Conservation (phyloP, 306 rosid species). For the Ochetophila trinervis region DNA sequence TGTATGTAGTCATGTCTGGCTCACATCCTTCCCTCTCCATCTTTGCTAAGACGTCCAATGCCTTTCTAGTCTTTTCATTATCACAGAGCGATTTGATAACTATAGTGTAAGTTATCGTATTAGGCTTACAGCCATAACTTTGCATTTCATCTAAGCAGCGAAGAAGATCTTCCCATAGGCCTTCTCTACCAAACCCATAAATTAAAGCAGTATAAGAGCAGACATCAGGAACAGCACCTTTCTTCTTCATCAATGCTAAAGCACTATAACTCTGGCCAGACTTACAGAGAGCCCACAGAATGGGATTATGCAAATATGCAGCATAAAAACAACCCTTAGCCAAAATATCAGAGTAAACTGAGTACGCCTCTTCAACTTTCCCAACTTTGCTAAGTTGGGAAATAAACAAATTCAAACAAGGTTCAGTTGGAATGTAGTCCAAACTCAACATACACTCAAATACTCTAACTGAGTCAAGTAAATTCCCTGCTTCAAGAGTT, state of each 20-base stretch:
- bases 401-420: constrained; percentile 27
- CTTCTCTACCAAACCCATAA: no score
- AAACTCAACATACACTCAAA: constrained; percentile 37
- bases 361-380: constrained; percentile 29
- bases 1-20: constrained; percentile 44
- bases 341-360: constrained; percentile 20
- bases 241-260: constrained; percentile 43
- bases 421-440: no score
- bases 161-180: no score
- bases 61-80: constrained; percentile 32
- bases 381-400: constrained; percentile 32
- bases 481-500: constrained; percentile 21
- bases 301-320: constrained; percentile 28
- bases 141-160: no score
- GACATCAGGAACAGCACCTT: constrained; percentile 27
- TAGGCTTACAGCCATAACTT: constrained; percentile 39
- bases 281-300: constrained; percentile 44
- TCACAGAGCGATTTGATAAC: constrained; percentile 48
- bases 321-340: constrained; percentile 18
- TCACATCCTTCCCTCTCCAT: constrained; percentile 44
- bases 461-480: constrained; percentile 24
- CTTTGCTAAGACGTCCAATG: constrained; percentile 24
- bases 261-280: constrained; percentile 34
- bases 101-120: constrained; percentile 36
- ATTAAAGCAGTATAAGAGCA: constrained; percentile 54